These are phyloP conservation scores for Hypoxylon rickii DNA, from an alignment of 495 filamentous ascomycete species.

Conservation along the genomic window DNA sequence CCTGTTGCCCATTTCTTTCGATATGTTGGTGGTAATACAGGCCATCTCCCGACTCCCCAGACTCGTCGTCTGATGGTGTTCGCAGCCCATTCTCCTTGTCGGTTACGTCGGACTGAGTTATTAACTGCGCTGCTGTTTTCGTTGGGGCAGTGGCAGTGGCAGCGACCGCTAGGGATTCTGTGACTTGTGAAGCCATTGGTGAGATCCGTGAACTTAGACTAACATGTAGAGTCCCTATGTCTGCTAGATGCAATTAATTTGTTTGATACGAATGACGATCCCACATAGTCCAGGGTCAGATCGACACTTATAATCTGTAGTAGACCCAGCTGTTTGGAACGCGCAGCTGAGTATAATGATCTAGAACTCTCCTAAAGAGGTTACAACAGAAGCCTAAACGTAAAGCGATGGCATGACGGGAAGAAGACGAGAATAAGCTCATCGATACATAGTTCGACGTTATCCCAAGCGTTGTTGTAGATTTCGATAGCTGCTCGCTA, in stretches of 20 bases:
- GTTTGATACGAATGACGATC: neutral
- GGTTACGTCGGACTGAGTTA: neutral
- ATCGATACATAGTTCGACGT: neutral
- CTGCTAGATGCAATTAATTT: too few relatives aligned
- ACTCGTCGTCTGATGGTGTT: constrained; percentile 13
- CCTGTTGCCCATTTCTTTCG: constrained; percentile 10
- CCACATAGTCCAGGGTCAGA: neutral
- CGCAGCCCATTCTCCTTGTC: constrained; percentile 3
- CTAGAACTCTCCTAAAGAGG: neutral
- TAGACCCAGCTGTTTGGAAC: constrained; percentile 3
- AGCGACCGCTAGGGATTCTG: constrained; percentile 18
- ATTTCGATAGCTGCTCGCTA: neutral
- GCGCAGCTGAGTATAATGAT: constrained; percentile 1
- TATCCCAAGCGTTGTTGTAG: neutral
- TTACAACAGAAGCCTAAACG: neutral
- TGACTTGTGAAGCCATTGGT: constrained; percentile 20
- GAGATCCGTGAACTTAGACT: neutral
- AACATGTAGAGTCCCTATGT: too few relatives aligned
- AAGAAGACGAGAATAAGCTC: constrained; percentile 3
- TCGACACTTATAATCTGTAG: neutral
- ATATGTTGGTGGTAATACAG: constrained; percentile 20
- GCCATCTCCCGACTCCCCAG: neutral
- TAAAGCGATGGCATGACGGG: constrained; percentile 1
- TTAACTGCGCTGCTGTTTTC: constrained; percentile 12
- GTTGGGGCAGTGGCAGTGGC: constrained; percentile 3